Percentiles rank a stretch among this genome's conserved stretches.
Evolutionary conservation across 2,329 filamentous ascomycete genomes (phyloP).

Genomic region (Colletotrichum spaethianum): DNA sequence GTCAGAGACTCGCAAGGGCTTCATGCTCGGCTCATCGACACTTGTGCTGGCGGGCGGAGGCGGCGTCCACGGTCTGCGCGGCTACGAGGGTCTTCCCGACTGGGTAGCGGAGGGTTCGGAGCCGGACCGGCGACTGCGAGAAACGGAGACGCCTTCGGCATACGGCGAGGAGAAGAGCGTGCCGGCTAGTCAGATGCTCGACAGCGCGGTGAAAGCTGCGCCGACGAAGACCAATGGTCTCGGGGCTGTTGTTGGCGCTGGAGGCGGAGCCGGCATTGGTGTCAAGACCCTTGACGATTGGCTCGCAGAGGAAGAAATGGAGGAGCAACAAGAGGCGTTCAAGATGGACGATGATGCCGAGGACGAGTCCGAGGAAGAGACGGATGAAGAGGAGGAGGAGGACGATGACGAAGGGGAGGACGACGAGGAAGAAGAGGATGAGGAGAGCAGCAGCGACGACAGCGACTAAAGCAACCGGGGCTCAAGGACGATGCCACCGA

Average conservation of each 20-base stretch:
- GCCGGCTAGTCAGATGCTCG: constrained; percentile 75
- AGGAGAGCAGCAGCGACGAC: constrained; percentile 57
- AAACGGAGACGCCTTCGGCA: constrained; percentile 62
- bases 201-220: constrained; percentile 63
- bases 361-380: constrained; percentile 66
- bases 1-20: constrained; percentile 84
- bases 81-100: constrained; percentile 84
- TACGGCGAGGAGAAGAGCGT: constrained; percentile 60
- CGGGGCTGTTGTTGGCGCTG: constrained; percentile 29
- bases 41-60: constrained; percentile 85
- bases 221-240: constrained; percentile 65
- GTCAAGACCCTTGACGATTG: constrained; percentile 93
- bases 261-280: constrained; percentile 57
- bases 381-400: constrained; percentile 61
- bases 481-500: too few relatives aligned
- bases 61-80: constrained; percentile 80
- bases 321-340: constrained; percentile 67
- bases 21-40: constrained; percentile 86
- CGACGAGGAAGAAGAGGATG: constrained; percentile 61
- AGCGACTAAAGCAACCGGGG: constrained; percentile 9
- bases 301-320: constrained; percentile 81
- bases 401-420: constrained; percentile 58
- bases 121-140: constrained; percentile 81
- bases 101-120: constrained; percentile 89
- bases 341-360: constrained; percentile 64